These are phyloP conservation scores for Colletotrichum spinosum DNA, from an alignment of 2,329 filamentous ascomycete genomes.

Conservation along the genomic window DNA sequence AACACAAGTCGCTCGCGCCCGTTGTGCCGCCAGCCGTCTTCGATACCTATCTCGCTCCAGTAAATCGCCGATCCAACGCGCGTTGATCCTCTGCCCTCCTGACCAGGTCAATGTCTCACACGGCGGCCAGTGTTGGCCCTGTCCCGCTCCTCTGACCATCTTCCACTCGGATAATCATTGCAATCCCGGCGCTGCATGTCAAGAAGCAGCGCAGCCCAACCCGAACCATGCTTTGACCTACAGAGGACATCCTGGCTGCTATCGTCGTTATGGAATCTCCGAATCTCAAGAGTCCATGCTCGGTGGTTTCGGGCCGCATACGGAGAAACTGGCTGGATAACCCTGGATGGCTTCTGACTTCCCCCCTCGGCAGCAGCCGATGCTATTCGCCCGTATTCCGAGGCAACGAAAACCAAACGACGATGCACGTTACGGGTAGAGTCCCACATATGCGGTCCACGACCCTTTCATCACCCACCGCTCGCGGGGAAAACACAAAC, in stretches of 20 bases:
- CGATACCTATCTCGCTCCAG: constrained; percentile 8
- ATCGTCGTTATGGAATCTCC: too few relatives aligned
- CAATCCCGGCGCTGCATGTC: constrained; percentile 9
- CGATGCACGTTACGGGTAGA: constrained; percentile 10
- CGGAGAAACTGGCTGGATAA: not conserved
- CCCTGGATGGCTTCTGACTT: not conserved
- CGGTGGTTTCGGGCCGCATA: too few relatives aligned
- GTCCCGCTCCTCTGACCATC: constrained; percentile 9
- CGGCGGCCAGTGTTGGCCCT: constrained; percentile 9
- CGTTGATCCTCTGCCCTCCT: constrained; percentile 14
- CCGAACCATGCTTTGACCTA: not conserved
- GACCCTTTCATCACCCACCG: not conserved
- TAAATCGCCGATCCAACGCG: constrained; percentile 24
- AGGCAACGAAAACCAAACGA: constrained; percentile 1
- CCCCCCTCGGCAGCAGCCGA: constrained; percentile 17
- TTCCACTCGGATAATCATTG: constrained; percentile 6
- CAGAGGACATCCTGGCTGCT: not conserved
- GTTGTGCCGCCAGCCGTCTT: constrained; percentile 9
- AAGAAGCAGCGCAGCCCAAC: constrained; percentile 4
- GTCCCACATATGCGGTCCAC: constrained; percentile 1
- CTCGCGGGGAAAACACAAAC: not conserved
- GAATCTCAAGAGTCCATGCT: too few relatives aligned
- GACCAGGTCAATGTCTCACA: constrained; percentile 6
- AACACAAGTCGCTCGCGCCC: not conserved
- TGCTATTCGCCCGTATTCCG: constrained; percentile 5